These are phyloP conservation scores for Aspergillus sojae DNA, from an alignment of 2,329 filamentous ascomycete species.

Conservation along the genomic window DNA sequence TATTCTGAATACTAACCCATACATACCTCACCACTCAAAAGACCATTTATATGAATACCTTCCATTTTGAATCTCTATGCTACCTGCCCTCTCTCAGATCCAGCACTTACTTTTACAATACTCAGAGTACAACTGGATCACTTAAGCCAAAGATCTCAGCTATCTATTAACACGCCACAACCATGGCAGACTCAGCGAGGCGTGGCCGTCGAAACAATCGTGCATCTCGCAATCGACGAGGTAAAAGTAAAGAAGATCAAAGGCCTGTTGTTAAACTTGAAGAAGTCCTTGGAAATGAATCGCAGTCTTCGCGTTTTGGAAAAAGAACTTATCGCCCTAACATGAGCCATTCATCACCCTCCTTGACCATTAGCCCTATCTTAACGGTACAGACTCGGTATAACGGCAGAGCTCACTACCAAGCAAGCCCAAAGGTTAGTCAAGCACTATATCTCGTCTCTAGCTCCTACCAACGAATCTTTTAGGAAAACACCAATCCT, in stretches of 20 bases:
- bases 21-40: neutral
- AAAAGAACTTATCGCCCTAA: neutral
- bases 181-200: neutral
- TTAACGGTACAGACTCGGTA: neutral
- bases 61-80: neutral
- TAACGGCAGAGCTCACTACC: neutral
- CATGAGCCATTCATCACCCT: neutral
- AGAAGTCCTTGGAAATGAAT: neutral
- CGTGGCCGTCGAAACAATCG: neutral
- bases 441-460: neutral
- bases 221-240: neutral
- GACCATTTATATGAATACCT: neutral
- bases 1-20: neutral
- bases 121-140: neutral
- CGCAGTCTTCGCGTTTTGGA: neutral
- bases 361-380: neutral
- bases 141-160: neutral
- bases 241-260: neutral
- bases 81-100: neutral
- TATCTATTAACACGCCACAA: neutral
- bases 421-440: neutral
- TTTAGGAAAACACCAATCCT: neutral
- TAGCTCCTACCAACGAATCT: neutral
- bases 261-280: neutral
- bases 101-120: neutral